Conservation (phyloP, 305 asterid genomes). For the Solanum hybrid region DNA sequence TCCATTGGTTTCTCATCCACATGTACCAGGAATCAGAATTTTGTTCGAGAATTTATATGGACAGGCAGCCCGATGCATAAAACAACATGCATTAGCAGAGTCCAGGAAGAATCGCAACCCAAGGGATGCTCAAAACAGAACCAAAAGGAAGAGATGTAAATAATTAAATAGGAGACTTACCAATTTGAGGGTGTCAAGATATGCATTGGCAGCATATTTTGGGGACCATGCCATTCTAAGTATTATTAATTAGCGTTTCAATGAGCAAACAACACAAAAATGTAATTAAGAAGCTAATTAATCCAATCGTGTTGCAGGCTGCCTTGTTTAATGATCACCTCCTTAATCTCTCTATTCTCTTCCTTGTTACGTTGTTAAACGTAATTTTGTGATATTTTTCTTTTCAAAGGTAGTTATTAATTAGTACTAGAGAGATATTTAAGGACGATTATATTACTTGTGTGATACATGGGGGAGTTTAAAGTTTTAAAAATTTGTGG, state of each 20-base stretch:
- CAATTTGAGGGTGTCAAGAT: slow-evolving; percentile 54
- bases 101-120: neutral
- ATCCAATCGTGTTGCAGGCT: neutral
- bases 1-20: neutral
- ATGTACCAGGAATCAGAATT: neutral
- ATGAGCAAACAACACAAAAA: neutral
- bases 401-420: neutral
- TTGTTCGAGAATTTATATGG: neutral
- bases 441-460: neutral
- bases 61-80: neutral
- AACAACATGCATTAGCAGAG: neutral
- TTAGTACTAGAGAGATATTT: neutral
- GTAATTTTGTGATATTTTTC: neutral
- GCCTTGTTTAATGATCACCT: neutral
- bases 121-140: neutral
- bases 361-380: neutral
- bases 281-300: neutral
- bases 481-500: neutral
- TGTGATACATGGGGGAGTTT: neutral
- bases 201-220: slow-evolving; percentile 50
- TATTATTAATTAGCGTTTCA: neutral
- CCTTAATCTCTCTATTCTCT: neutral
- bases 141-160: neutral
- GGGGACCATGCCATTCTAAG: slow-evolving; percentile 47
- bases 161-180: slow-evolving; percentile 12